These are phyloP conservation scores for Collybia mongolica DNA, from an alignment of 768 basidiomycete genomes.

Conservation along the genomic window DNA sequence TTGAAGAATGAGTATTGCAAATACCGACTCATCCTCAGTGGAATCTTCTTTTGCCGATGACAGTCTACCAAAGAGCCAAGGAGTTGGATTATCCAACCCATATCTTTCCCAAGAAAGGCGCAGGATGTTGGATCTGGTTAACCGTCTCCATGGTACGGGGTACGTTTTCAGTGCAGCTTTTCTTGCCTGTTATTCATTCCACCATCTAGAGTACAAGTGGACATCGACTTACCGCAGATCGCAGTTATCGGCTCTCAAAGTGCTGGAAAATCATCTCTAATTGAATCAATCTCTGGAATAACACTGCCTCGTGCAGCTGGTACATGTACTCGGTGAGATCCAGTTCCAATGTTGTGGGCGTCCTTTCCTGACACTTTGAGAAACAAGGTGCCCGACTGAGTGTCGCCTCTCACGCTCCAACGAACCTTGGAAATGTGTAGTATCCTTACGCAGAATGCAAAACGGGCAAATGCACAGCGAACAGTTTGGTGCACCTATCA, in stretches of 20 bases:
- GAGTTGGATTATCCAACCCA: constrained; percentile 48
- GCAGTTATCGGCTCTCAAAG: constrained; percentile 73
- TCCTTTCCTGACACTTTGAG: not conserved
- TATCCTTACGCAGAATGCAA: constrained; percentile 45
- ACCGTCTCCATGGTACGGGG: constrained; percentile 57
- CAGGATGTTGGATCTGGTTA: constrained; percentile 51
- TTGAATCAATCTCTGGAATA: constrained; percentile 75
- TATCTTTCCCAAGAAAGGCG: constrained; percentile 34
- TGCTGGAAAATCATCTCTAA: constrained; percentile 75
- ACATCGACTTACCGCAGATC: constrained; percentile 73
- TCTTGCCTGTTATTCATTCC: not conserved
- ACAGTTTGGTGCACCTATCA: constrained; percentile 48
- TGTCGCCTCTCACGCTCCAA: constrained; percentile 46
- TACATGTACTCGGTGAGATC: constrained; percentile 65
- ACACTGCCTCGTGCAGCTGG: constrained; percentile 70
- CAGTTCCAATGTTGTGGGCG: not conserved
- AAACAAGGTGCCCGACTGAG: constrained; percentile 55
- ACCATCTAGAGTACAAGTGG: constrained; percentile 57
- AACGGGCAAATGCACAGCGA: constrained; percentile 36
- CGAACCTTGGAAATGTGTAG: constrained; percentile 46
- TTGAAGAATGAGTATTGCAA: too few species aligned
- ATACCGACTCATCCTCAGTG: too few species aligned
- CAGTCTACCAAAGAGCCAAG: constrained; percentile 3
- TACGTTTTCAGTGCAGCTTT: constrained; percentile 17
- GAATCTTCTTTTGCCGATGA: not conserved